Evolutionary conservation across 225 moss, liverwort and hornwort genomes (phyloP), one percentile per base, ranked within the genome.

Genomic region (Antitrichia curtipendula): DNA sequence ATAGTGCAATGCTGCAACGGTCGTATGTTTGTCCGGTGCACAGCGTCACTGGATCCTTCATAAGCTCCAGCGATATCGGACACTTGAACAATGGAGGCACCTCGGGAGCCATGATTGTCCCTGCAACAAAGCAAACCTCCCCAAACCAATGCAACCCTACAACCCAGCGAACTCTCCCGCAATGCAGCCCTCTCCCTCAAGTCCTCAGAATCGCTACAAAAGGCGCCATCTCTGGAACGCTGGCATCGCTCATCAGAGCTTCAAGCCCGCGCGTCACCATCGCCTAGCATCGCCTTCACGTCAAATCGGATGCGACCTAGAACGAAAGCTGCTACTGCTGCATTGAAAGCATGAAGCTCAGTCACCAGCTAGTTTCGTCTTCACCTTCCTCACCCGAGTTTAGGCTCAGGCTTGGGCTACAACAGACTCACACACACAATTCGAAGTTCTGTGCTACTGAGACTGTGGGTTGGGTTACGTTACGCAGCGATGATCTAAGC

Each of bases 1-100:
- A 98, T 50, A 88, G 93, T 87, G 95, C 96, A 57, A 98, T 98
- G 83, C 96, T 96, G 87, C 88, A 88, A 86, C 98, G 89, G 56
- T 98, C 98, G 69, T 96, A 98, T 14, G 96, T 98, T 83, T 96
- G 96, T 77, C 98, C 98, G 65, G 98, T 98, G 84, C 96, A 94
- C 78, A 96, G 72, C 38, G 94, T 96, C 75, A 98, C 98, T 14
- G 98, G 98, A 93, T 98, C 98, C 66, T 90, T 87, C 98, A 98
- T 98, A 38, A 96, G 81, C 91, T 98, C 98, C 87, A 98, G 88
- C 80, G 98, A 98, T 73, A 98, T 98, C 75, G 98, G 98, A 59
- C 98, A 98, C 91, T 89, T 93, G 90, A 94, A 98, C 90, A 94
- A 90, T 71, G 92, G 90, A 43, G 98, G 98, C 76, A 96, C 94